A percentile compares a stretch with the other conserved stretches of the same genome.
Evolutionary conservation across 176 grass and related monocot species (phyloP).

Genomic region (Neostapfia colusana): DNA sequence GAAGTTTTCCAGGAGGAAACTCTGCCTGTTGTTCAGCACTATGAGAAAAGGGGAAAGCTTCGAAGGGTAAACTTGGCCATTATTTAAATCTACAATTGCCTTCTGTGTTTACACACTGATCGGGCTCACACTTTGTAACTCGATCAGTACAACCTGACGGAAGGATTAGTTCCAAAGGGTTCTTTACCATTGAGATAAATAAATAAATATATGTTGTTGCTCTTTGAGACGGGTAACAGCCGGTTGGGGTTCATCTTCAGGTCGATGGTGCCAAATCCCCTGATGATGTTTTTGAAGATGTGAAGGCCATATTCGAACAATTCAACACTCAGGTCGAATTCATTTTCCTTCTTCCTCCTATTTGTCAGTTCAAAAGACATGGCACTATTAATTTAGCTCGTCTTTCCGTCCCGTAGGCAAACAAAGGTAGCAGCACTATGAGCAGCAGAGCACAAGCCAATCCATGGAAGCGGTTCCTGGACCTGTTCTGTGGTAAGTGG

Average conservation of each 20-base stretch:
- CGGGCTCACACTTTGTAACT: neutral
- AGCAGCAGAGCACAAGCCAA: neutral
- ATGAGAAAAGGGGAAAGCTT: slow-evolving; percentile 48
- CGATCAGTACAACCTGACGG: neutral
- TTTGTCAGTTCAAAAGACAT: neutral
- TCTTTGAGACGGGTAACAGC: neutral
- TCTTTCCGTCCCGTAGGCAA: neutral
- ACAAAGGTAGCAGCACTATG: neutral
- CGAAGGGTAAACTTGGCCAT: slow-evolving; percentile 34
- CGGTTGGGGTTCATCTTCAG: slow-evolving; percentile 11
- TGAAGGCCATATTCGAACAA: slow-evolving; percentile 49
- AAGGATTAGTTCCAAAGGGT: too few species aligned
- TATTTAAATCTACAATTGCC: neutral
- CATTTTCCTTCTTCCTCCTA: neutral
- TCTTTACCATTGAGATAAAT: neutral
- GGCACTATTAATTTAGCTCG: neutral
- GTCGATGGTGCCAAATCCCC: slow-evolving; percentile 48
- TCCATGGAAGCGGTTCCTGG: slow-evolving; percentile 33
- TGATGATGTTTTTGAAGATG: slow-evolving; percentile 57
- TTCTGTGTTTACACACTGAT: neutral
- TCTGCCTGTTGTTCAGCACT: slow-evolving; percentile 55
- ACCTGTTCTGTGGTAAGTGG: slow-evolving; percentile 33
- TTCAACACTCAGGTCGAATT: slow-evolving; percentile 31
- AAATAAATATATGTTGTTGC: neutral
- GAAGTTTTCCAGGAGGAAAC: slow-evolving; percentile 52